phyloP scores from a whole-genome alignment of 768 basidiomycete genomes.

The Mycena crocata region DNA sequence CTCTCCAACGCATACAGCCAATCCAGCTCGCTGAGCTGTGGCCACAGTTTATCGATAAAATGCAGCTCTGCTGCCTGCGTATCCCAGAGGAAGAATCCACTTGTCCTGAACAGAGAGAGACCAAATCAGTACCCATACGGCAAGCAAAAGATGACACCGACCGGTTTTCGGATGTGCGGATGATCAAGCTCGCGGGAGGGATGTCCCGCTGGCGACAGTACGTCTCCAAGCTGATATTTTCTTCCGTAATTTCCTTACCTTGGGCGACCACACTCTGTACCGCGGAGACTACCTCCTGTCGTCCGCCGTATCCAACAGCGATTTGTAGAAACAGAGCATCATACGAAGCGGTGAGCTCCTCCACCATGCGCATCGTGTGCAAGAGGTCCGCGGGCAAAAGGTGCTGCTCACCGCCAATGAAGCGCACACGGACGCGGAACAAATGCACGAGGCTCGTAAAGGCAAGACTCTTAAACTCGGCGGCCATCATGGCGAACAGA shows the following conservation, averaged over 20 bases:
- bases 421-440: slow-evolving; percentile 27
- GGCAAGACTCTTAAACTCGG: slow-evolving; percentile 30
- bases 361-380: slow-evolving; percentile 30
- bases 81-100: slow-evolving; percentile 30
- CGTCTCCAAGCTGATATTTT: slow-evolving; percentile 24
- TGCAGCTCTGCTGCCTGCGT: slow-evolving; percentile 28
- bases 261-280: slow-evolving; percentile 18
- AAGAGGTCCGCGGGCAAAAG: slow-evolving; percentile 26
- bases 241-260: slow-evolving; percentile 26
- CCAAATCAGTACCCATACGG: not conserved
- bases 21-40: slow-evolving; percentile 24
- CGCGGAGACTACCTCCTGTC: slow-evolving; percentile 26
- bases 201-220: slow-evolving; percentile 21
- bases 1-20: slow-evolving; percentile 20
- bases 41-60: slow-evolving; percentile 32
- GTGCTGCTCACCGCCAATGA: slow-evolving; percentile 26
- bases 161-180: slow-evolving; percentile 26
- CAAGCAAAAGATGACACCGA: not conserved
- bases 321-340: slow-evolving; percentile 21
- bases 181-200: slow-evolving; percentile 21
- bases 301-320: slow-evolving; percentile 33
- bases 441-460: slow-evolving; percentile 30
- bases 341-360: slow-evolving; percentile 23
- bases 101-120: slow-evolving; percentile 18
- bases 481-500: slow-evolving; percentile 29